Evolutionary conservation across 768 basidiomycete genomes (phyloP), one percentile per base, ranked within the genome.

Genomic region (Cystofilobasidium capitatum): DNA sequence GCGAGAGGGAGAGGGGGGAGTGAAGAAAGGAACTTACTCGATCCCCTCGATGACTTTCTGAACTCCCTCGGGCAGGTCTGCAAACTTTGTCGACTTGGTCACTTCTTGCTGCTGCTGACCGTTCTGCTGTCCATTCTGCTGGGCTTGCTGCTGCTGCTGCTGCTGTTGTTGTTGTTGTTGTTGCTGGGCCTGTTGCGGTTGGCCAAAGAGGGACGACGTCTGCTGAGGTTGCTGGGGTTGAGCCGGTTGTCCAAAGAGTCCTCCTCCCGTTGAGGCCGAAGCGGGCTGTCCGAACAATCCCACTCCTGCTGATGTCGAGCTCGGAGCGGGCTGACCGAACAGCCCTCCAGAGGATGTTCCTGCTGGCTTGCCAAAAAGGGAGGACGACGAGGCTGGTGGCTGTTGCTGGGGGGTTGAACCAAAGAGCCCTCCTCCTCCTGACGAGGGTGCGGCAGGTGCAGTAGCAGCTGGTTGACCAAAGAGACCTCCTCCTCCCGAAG

Each of bases 41-140:
- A 69, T 69, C 9, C 58, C 58, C 37, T 69, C 68, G 16, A 69
- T 55, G 10, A 69, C 39, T 47, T 63, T 69, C 58, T 69, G 68
- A n/a, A 44, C 62, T 7, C 35, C 57, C 45, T 63, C 68, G 3
- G 68, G 68, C n/a, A 69, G 63, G 10, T 69, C 68, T 29, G 45
- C 63, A 33, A 64, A 65, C 58, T 63, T 64, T 20, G 68, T 65
- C 55, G 55, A 51, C 58, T 64, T 69, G 16, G 57, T 33, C 17
- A 69, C 51, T 26, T 33, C n/a, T 24, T 58, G 62, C 42, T 60
- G 57, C 31, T 64, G 62, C 35, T 45, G 59, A 45, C 44, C 37
- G 39, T 62, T 45, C 39, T 24, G 42, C 14, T 61, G 16, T 55
- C 40, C 17, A 69, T 60, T 26, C 36, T 42, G 3, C 39, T 6